A percentile compares a stretch with the other conserved stretches of the same genome.
phyloP scores from a whole-genome alignment of 306 rosid species.

The Fagus sylvatica region DNA sequence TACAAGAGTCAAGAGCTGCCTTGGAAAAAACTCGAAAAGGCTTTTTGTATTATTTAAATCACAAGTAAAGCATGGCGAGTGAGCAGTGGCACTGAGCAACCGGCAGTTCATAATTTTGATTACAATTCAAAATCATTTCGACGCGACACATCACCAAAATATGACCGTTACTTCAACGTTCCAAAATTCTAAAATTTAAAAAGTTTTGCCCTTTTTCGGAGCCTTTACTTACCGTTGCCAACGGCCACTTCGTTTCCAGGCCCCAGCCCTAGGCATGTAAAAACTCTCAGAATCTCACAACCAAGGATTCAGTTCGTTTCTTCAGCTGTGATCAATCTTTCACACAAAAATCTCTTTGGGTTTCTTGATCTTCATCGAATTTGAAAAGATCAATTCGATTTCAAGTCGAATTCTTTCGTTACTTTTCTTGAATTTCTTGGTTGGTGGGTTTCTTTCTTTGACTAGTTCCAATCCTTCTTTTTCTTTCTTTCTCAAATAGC shows the following conservation, averaged over 20 bases:
- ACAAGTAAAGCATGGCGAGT: not conserved
- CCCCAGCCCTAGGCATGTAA: not conserved
- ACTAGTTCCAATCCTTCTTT: not conserved
- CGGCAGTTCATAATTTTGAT: not conserved
- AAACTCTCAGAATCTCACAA: not conserved
- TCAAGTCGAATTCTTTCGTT: no score
- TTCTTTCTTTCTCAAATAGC: not conserved
- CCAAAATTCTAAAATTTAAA: constrained; percentile 36
- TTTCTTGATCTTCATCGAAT: not conserved
- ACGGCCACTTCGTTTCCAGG: constrained; percentile 27
- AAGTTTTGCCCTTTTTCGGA: constrained; percentile 11
- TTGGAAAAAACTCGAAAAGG: not conserved
- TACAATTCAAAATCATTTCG: constrained; percentile 17
- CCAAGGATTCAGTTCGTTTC: not conserved
- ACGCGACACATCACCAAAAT: constrained; percentile 21
- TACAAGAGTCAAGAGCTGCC: not conserved
- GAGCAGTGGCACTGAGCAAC: not conserved
- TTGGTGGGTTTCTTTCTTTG: not conserved
- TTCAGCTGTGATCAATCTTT: not conserved
- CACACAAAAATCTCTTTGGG: not conserved
- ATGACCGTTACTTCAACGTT: constrained; percentile 68
- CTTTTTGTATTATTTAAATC: not conserved
- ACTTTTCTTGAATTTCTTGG: not conserved
- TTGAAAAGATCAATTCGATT: no score
- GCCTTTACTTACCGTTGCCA: constrained; percentile 50